Percentiles rank a stretch among this genome's conserved stretches.
These are phyloP conservation scores for Amphicarpaea edgeworthii DNA, from an alignment of 306 rosid genomes.

Conservation along the genomic window DNA sequence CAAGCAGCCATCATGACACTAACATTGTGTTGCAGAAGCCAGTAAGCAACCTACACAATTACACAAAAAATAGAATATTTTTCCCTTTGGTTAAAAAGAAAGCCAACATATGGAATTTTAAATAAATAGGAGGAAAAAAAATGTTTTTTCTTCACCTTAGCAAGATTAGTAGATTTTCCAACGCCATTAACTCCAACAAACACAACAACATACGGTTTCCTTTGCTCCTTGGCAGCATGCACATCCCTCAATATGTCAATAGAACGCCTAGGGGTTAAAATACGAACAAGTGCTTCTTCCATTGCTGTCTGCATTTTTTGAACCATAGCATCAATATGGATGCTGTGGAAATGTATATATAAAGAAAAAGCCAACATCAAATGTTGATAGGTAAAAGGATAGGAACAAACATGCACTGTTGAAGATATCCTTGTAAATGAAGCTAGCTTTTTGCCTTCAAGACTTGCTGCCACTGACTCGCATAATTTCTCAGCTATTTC, in stretches of 20 bases:
- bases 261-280: constrained; percentile 92
- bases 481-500: constrained; percentile 99
- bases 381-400: constrained; percentile 22
- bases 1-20: constrained; percentile 99
- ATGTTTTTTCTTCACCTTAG: constrained; percentile 66
- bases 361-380: background rate
- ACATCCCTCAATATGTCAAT: constrained; percentile 96
- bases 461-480: constrained; percentile 98
- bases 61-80: constrained; percentile 35
- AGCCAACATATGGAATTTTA: constrained; percentile 24
- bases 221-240: constrained; percentile 92
- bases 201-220: constrained; percentile 95
- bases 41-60: constrained; percentile 87
- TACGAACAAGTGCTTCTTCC: constrained; percentile 98
- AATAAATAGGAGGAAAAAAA: constrained; percentile 19
- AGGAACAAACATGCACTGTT: constrained; percentile 82
- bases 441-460: constrained; percentile 92
- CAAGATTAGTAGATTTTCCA: constrained; percentile 97
- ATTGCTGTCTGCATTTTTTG: constrained; percentile 73
- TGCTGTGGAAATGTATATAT: background rate
- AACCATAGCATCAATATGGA: constrained; percentile 35
- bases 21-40: constrained; percentile 88
- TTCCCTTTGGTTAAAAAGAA: constrained; percentile 36
- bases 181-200: constrained; percentile 99
- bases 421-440: constrained; percentile 97